Base-by-base conservation (phyloP, 345 rosid species). In the Ceriops zippeliana region DNA sequence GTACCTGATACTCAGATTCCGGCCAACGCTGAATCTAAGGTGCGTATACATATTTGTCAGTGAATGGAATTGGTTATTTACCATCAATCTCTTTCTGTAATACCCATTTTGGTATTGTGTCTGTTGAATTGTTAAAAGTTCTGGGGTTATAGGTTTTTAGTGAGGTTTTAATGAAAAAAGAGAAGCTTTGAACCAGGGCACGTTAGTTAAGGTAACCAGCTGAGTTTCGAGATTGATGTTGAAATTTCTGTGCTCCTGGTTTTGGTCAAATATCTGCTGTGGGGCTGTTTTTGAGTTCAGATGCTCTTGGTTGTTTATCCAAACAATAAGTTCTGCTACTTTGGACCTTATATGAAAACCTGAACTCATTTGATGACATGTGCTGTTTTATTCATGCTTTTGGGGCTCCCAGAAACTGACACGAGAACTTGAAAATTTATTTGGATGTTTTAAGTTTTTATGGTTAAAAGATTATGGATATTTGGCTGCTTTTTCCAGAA, bases 1-100 rank as follows among this genome's bases (percentile, higher is more conserved):
- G 75, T 81, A 28, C 88, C 85, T 20, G 83, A 82, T 20, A 9
- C 69, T 56, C 87, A 52, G 77, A 70, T 82, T 82, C 87, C 81
- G 79, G 76, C 76, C 46, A 52, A 57, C 21, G 59, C 79, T 61
- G 69, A 21, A 3, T 53, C 70, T 62, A 64, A 72, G 76, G 80
- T 77, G 61, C 16, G n/a, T 28, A 20, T 67, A 20, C 58, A 56
- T 67, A 13, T 51, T 52, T 52, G 10, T 51, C 4, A 34, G 7
- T 24, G 19, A 21, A 56, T 57, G 6, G n/a, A 5, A 22, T 58
- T 22, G 35, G 17, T 28, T 68, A 27, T 16, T 34, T 24, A 22
- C 7, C 17, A 35, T 57, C 37, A 35, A 2, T 26, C 49, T 56
- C 35, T 46, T 16, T 52, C 5, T 70, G 26, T 52, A 62, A 52